phyloP scores from a whole-genome alignment of 176 grass and related monocot species.

The Carex myosuroides region DNA sequence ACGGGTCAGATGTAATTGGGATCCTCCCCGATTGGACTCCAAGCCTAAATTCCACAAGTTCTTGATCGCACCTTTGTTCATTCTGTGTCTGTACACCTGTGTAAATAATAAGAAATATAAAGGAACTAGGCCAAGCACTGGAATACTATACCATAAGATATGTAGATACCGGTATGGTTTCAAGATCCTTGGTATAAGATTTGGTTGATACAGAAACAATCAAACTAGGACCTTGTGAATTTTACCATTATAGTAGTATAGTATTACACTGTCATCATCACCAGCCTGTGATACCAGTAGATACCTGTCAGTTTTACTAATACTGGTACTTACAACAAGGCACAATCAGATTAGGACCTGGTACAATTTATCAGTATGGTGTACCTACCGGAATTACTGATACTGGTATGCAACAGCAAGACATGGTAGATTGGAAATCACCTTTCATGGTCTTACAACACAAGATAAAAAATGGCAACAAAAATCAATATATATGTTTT shows the following conservation, averaged over 20 bases:
- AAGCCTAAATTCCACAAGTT: slow-evolving; percentile 81
- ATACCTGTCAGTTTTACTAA: background rate
- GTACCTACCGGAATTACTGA: background rate
- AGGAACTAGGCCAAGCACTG: background rate
- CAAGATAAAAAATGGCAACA: background rate
- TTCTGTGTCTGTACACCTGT: slow-evolving; percentile 78
- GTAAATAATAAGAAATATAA: slow-evolving; percentile 22
- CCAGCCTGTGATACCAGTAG: background rate
- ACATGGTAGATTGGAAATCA: background rate
- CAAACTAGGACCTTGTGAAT: background rate
- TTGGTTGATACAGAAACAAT: background rate
- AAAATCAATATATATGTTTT: background rate
- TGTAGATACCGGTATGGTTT: background rate
- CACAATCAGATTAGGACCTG: background rate
- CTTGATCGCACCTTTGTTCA: slow-evolving; percentile 90
- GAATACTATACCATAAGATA: background rate
- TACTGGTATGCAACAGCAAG: background rate
- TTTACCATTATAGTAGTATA: background rate
- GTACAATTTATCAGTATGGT: background rate
- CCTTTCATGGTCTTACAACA: background rate
- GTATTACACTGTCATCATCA: background rate
- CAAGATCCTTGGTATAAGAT: background rate
- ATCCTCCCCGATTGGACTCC: slow-evolving; percentile 72
- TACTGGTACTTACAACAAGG: background rate
- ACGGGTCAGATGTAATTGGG: slow-evolving; percentile 44